A percentile compares a stretch with the other conserved stretches of the same genome.
phyloP scores from a whole-genome alignment of 768 basidiomycete genomes.

The Epithele typhae region DNA sequence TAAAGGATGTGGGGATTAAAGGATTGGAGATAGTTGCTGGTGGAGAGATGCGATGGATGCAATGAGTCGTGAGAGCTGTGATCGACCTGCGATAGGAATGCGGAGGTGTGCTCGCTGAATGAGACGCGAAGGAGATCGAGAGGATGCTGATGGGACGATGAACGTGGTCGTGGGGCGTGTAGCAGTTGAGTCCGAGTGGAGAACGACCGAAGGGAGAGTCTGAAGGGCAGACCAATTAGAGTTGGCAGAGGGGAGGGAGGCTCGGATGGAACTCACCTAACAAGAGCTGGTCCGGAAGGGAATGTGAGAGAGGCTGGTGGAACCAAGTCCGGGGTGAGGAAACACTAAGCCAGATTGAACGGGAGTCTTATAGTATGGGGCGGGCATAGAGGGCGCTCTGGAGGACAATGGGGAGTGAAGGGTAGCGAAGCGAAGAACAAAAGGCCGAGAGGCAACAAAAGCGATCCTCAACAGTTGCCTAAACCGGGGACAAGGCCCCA shows the following conservation, averaged over 20 bases:
- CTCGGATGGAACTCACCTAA: conserved; percentile 21
- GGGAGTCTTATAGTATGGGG: conserved; percentile 26
- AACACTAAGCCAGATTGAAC: conserved; percentile 9
- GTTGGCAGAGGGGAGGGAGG: not conserved
- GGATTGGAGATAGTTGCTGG: conserved; percentile 18
- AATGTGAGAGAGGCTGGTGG: conserved; percentile 18
- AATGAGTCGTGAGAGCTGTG: conserved; percentile 26
- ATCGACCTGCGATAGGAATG: conserved; percentile 64
- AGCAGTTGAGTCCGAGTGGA: conserved; percentile 18
- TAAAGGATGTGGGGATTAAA: too few species aligned
- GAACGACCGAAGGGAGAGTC: conserved; percentile 18
- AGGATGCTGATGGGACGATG: conserved; percentile 14
- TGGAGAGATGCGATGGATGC: too few species aligned
- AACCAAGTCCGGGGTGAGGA: conserved; percentile 28
- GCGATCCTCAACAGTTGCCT: conserved; percentile 21
- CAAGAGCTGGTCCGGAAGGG: conserved; percentile 26
- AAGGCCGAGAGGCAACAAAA: conserved; percentile 20
- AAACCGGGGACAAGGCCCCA: conserved; percentile 23
- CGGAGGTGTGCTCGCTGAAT: conserved; percentile 33
- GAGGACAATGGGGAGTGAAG: conserved; percentile 25
- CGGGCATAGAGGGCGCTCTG: conserved; percentile 11
- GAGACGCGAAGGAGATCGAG: conserved; percentile 22
- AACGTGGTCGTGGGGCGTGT: conserved; percentile 23
- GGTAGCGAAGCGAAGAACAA: conserved; percentile 30
- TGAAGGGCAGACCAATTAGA: conserved; percentile 2